Percentiles rank a stretch among this genome's conserved stretches.
These are phyloP conservation scores for Rhizoclosmatium globosum DNA, from an alignment of 192 early-diverging fungal species.

Conservation along the genomic window DNA sequence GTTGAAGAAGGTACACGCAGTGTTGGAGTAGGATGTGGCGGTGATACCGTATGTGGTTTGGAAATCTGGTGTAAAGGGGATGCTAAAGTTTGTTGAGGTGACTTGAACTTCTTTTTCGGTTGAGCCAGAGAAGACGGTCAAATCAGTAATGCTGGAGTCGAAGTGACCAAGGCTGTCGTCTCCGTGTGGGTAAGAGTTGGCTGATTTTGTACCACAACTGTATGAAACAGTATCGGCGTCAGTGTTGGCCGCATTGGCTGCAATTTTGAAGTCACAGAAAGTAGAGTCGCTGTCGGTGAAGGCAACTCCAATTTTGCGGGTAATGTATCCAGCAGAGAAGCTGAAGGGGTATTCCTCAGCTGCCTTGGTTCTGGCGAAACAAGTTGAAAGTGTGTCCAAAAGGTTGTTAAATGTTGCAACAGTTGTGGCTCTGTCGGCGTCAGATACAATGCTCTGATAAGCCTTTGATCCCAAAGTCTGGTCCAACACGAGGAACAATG, in stretches of 20 bases:
- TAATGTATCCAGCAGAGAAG: constrained; percentile 29
- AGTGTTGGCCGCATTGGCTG: constrained; percentile 7
- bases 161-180: not conserved
- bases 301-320: constrained; percentile 22
- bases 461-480: constrained; percentile 27
- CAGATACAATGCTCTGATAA: not conserved
- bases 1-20: constrained; percentile 30
- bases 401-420: constrained; percentile 4
- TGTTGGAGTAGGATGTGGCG: not conserved
- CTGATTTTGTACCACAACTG: constrained; percentile 25
- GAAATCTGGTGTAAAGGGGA: constrained; percentile 12
- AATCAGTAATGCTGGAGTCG: not conserved
- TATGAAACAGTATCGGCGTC: constrained; percentile 5
- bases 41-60: constrained; percentile 4
- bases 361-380: constrained; percentile 34
- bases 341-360: constrained; percentile 26
- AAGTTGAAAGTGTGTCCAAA: not conserved
- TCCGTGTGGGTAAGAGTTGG: constrained; percentile 4
- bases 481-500: constrained; percentile 18
- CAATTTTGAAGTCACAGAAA: constrained; percentile 28
- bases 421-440: not conserved
- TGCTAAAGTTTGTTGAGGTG: constrained; percentile 16
- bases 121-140: constrained; percentile 6
- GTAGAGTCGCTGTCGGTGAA: constrained; percentile 4
- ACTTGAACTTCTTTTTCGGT: not conserved